These are phyloP conservation scores for Morella rubra DNA, from an alignment of 306 rosid genomes.

Conservation along the genomic window DNA sequence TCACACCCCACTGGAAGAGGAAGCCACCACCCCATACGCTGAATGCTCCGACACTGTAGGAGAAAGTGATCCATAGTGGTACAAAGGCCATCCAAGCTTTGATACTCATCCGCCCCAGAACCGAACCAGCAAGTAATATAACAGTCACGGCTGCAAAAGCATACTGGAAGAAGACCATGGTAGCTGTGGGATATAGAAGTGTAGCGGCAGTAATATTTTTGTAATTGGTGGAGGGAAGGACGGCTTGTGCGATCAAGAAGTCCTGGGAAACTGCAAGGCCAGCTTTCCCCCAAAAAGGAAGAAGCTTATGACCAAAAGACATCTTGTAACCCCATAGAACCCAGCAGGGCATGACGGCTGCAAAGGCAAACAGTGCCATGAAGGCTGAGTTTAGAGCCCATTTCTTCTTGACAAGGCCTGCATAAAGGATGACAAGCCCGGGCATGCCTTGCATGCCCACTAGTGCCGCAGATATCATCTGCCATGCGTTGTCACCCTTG, in stretches of 20 bases:
- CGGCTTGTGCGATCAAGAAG: constrained; percentile 16
- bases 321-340: constrained; percentile 39
- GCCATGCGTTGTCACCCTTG: constrained; percentile 30
- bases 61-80: constrained; percentile 41
- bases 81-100: constrained; percentile 50
- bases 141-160: constrained; percentile 41
- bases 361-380: constrained; percentile 49
- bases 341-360: constrained; percentile 42
- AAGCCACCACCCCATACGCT: constrained; percentile 54
- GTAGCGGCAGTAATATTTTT: neutral
- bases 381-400: constrained; percentile 51
- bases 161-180: constrained; percentile 42
- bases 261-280: constrained; percentile 45
- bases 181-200: constrained; percentile 29
- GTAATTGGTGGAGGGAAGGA: constrained; percentile 15
- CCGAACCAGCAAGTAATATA: constrained; percentile 31
- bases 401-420: constrained; percentile 37
- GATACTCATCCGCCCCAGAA: constrained; percentile 43
- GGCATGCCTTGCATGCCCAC: constrained; percentile 21
- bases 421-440: constrained; percentile 24
- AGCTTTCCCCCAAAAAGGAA: constrained; percentile 48
- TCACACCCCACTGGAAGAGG: constrained; percentile 51
- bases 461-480: constrained; percentile 21
- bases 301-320: constrained; percentile 39
- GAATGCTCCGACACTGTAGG: constrained; percentile 39